phyloP scores from a whole-genome alignment of 2,329 filamentous ascomycete genomes.

The Pseudocercospora vitis region DNA sequence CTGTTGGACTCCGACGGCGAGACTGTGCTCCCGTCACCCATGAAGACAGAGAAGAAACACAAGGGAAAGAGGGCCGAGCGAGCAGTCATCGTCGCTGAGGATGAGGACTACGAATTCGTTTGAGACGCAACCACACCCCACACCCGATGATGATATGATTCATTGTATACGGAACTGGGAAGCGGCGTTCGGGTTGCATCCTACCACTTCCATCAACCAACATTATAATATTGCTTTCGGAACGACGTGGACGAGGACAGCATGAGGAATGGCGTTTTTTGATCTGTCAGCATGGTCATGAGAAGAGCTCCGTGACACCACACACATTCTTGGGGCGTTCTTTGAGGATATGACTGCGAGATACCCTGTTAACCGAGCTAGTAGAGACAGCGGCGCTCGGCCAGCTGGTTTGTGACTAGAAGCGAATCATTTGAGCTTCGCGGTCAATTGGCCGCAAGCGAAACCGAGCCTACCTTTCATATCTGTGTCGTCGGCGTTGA shows the following conservation, averaged over 20 bases:
- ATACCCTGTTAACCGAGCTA: constrained; percentile 18
- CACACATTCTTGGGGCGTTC: constrained; percentile 31
- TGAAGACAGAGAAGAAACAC: constrained; percentile 33
- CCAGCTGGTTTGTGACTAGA: not conserved
- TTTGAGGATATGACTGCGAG: constrained; percentile 24
- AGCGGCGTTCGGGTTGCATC: not conserved
- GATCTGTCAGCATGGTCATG: constrained; percentile 30
- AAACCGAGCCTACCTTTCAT: not conserved
- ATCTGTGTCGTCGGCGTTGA: not conserved
- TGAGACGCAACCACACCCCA: constrained; percentile 18
- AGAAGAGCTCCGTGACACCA: constrained; percentile 25
- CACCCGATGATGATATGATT: not conserved
- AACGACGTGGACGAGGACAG: constrained; percentile 5
- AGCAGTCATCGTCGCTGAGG: constrained; percentile 27
- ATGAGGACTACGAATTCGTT: constrained; percentile 41
- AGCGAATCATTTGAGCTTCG: constrained; percentile 7
- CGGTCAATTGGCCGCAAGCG: constrained; percentile 7
- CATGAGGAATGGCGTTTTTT: constrained; percentile 14
- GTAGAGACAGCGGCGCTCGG: constrained; percentile 1
- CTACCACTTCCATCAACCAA: constrained; percentile 2
- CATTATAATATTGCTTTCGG: constrained; percentile 14
- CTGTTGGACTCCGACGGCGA: constrained; percentile 46
- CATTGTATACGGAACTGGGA: not conserved
- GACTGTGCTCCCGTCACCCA: constrained; percentile 30
- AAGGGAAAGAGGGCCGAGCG: constrained; percentile 39